A percentile compares a stretch with the other conserved stretches of the same genome.
These are phyloP conservation scores for Lithospermum erythrorhizon DNA, from an alignment of 257 asterid genomes.

Conservation along the genomic window DNA sequence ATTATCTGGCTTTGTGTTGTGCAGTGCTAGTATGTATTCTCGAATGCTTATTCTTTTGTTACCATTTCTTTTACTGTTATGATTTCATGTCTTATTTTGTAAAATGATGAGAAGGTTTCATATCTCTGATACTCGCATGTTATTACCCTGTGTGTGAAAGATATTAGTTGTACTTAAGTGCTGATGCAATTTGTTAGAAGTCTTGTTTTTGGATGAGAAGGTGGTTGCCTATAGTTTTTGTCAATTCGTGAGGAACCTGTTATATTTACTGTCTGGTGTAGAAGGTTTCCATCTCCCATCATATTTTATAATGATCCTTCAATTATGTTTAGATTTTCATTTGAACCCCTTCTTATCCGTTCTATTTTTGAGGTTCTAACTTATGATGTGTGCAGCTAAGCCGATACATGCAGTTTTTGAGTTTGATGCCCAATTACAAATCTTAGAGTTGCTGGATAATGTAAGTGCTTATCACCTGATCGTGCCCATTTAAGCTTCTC, in stretches of 20 bases:
- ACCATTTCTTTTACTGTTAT: neutral
- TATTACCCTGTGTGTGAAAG: too few species aligned
- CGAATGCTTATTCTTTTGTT: neutral
- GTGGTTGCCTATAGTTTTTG: too few species aligned
- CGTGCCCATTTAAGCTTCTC: neutral
- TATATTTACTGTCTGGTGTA: too few species aligned
- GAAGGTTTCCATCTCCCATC: neutral
- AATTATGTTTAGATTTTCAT: neutral
- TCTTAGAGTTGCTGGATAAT: conserved; percentile 86
- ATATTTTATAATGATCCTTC: neutral
- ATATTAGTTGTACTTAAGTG: too few species aligned
- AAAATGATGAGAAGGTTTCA: conserved; percentile 1
- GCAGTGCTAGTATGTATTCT: conserved; percentile 46
- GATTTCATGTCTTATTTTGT: neutral
- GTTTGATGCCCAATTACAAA: conserved; percentile 82
- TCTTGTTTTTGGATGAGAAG: too few species aligned
- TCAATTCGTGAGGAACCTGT: too few species aligned
- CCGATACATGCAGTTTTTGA: conserved; percentile 64
- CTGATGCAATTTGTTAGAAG: too few species aligned
- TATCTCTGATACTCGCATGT: neutral
- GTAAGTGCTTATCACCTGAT: conserved; percentile 23
- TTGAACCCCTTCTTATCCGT: too few species aligned
- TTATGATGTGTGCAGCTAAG: conserved; percentile 41
- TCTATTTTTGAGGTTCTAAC: neutral
- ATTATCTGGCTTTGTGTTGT: conserved; percentile 58